These are phyloP conservation scores for Malus hybrid DNA, from an alignment of 331 rosid species.

Conservation along the genomic window DNA sequence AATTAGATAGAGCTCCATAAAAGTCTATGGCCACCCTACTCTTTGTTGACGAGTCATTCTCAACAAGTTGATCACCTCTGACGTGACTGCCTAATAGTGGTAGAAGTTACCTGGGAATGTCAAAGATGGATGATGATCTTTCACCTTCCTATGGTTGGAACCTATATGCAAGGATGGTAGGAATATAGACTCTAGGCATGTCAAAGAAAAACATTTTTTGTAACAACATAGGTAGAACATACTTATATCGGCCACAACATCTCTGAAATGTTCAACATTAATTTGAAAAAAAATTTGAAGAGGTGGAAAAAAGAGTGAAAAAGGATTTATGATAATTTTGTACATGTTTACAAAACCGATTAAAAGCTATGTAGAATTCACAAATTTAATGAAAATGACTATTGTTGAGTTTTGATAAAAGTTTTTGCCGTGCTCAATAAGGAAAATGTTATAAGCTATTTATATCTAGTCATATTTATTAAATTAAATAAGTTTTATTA, in stretches of 20 bases:
- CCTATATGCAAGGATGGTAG: conserved; percentile 13
- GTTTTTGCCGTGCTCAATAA: no score
- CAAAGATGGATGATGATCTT: conserved; percentile 27
- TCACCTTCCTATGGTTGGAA: conserved; percentile 18
- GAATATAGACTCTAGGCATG: neutral
- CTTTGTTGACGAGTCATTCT: conserved; percentile 36
- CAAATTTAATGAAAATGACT: no score
- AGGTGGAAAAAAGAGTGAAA: no score
- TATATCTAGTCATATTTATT: no score
- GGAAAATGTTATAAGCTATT: no score
- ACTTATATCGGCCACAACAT: neutral
- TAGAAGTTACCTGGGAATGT: neutral
- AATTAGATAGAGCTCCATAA: conserved; percentile 2
- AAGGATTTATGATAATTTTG: no score
- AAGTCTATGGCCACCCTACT: conserved; percentile 11
- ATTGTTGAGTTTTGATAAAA: no score
- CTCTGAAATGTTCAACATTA: neutral
- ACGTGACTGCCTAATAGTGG: conserved; percentile 11
- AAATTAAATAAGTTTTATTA: no score
- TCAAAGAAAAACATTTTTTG: neutral
- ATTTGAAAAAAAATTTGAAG: no score
- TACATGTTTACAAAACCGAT: neutral
- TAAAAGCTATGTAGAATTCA: no score
- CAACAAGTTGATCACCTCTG: neutral
- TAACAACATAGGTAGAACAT: neutral